A percentile compares a stretch with the other conserved stretches of the same genome.
phyloP scores from a whole-genome alignment of 768 basidiomycete genomes.

The Strobilomyces dryophilus region DNA sequence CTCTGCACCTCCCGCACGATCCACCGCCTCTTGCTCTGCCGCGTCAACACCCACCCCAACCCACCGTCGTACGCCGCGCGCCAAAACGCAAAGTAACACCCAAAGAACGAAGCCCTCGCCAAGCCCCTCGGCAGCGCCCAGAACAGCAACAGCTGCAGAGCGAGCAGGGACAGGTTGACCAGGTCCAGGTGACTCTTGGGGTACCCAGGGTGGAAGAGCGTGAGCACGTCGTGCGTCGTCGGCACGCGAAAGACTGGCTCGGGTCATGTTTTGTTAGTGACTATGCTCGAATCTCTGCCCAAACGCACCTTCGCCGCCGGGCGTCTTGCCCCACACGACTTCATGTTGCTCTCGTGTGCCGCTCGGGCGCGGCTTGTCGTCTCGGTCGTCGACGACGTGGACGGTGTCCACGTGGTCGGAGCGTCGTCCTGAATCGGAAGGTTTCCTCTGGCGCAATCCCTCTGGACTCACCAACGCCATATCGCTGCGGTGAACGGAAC shows the following conservation, averaged over 20 bases:
- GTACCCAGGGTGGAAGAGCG: conserved; percentile 77
- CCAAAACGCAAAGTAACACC: conserved; percentile 89
- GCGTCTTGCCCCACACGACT: conserved; percentile 87
- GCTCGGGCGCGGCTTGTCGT: conserved; percentile 9
- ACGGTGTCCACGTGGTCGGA: not conserved
- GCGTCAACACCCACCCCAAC: conserved; percentile 89
- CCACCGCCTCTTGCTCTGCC: conserved; percentile 95
- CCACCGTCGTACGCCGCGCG: conserved; percentile 88
- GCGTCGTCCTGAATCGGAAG: not conserved
- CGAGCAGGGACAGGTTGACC: conserved; percentile 76
- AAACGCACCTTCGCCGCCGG: conserved; percentile 64
- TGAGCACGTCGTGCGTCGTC: conserved; percentile 87
- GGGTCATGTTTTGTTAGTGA: too few relatives aligned
- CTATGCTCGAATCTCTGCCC: not conserved
- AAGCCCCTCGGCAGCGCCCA: conserved; percentile 49
- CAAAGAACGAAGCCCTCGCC: conserved; percentile 71
- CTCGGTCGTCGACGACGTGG: conserved; percentile 10
- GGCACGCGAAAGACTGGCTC: conserved; percentile 89
- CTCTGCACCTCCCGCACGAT: conserved; percentile 78
- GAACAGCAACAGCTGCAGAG: conserved; percentile 74
- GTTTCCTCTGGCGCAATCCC: conserved; percentile 24
- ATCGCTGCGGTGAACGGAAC: conserved; percentile 5
- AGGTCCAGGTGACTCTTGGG: conserved; percentile 89
- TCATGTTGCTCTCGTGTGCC: conserved; percentile 42
- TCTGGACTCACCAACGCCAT: conserved; percentile 18